A percentile compares a stretch with the other conserved stretches of the same genome.
Conservation (phyloP, 1,139 yeast species). For the Scheffersomyces lignicola region DNA sequence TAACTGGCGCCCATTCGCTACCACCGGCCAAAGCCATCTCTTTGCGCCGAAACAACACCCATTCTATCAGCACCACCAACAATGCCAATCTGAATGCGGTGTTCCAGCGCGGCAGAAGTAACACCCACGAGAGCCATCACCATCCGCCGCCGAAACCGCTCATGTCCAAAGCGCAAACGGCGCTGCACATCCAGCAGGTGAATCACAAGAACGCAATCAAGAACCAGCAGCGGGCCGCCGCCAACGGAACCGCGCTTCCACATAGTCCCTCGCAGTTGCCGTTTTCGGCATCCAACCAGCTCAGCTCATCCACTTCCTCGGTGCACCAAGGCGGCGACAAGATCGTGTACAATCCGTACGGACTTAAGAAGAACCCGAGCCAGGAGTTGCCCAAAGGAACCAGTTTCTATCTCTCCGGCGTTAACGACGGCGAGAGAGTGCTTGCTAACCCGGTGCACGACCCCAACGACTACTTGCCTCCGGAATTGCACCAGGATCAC, state of each 20-base stretch:
- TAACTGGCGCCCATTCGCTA: background rate
- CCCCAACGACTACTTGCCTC: constrained; percentile 67
- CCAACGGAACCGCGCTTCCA: background rate
- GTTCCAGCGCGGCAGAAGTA: constrained; percentile 4
- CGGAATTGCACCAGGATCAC: constrained; percentile 50
- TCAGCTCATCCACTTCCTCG: constrained; percentile 9
- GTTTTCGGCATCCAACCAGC: constrained; percentile 7
- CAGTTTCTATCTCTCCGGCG: constrained; percentile 42
- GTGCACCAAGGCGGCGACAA: constrained; percentile 24
- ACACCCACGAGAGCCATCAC: constrained; percentile 7
- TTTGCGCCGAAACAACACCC: constrained; percentile 29
- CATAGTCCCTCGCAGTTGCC: constrained; percentile 8
- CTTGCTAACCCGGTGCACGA: constrained; percentile 65
- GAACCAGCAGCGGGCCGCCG: constrained; percentile 13
- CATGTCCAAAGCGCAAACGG: constrained; percentile 39
- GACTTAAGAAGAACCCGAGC: constrained; percentile 38
- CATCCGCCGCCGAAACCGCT: constrained; percentile 21
- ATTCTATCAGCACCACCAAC: constrained; percentile 4
- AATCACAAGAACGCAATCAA: constrained; percentile 32
- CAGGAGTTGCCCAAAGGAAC: constrained; percentile 39
- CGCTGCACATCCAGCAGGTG: constrained; percentile 37
- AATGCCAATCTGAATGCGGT: background rate
- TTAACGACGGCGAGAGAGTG: constrained; percentile 39
- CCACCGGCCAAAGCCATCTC: constrained; percentile 28
- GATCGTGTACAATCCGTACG: constrained; percentile 49